Evolutionary conservation across 108 stramenopile genomes (phyloP).

Genomic region (Cyclotella atomus): DNA sequence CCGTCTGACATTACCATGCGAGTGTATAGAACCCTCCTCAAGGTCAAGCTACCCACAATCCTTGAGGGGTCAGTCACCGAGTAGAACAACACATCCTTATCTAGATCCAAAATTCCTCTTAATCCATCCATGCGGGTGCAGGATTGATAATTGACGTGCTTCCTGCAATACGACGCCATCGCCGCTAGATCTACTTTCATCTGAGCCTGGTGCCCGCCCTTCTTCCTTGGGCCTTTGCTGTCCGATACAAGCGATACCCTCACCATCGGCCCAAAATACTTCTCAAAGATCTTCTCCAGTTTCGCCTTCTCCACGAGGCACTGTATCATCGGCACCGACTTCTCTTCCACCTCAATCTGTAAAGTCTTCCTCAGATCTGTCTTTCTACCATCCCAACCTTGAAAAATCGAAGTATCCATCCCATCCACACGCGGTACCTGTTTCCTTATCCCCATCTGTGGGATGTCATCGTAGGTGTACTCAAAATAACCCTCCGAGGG

Average conservation of each 20-base stretch:
- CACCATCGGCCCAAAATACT: not conserved
- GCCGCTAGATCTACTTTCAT: not conserved
- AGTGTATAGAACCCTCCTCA: not conserved
- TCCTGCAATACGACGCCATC: not conserved
- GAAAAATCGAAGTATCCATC: not conserved
- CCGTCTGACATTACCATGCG: not conserved
- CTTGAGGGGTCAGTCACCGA: not conserved
- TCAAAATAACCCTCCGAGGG: not conserved
- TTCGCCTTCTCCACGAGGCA: not conserved
- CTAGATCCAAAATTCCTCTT: conserved; percentile 1
- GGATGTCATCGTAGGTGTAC: not conserved
- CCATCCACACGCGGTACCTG: not conserved
- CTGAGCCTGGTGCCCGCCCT: not conserved
- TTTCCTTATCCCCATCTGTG: not conserved
- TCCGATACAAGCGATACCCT: not conserved
- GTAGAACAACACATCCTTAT: not conserved
- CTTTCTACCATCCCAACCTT: not conserved
- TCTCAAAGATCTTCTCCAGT: not conserved
- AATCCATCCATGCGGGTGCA: not conserved
- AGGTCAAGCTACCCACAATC: not conserved
- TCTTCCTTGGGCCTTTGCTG: not conserved
- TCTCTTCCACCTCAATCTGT: not conserved
- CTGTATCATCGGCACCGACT: not conserved
- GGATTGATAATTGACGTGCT: not conserved
- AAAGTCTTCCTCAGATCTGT: not conserved